A percentile compares a stretch with the other conserved stretches of the same genome.
Conservation (phyloP, 2,329 filamentous ascomycete genomes). For the Colletotrichum sp. region DNA sequence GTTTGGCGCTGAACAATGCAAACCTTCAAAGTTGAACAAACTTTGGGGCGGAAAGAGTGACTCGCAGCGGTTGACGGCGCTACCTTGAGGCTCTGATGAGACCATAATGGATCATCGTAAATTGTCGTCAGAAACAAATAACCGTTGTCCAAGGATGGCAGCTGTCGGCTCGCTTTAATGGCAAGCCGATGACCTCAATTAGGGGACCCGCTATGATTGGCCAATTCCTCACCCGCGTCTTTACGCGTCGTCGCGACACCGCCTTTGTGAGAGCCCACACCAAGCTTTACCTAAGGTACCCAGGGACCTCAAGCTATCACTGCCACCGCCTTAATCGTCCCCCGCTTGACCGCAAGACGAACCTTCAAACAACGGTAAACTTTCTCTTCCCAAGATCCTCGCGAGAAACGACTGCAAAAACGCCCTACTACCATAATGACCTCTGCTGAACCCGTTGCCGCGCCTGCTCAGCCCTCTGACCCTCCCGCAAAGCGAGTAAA, state of each 20-base stretch:
- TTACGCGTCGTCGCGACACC: conserved; percentile 16
- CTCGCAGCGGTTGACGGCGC: neutral
- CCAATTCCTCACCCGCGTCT: conserved; percentile 9
- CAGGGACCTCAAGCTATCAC: neutral
- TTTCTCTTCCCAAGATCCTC: neutral
- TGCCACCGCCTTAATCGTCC: neutral
- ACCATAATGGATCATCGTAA: neutral
- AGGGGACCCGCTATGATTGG: neutral
- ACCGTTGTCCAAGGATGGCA: neutral
- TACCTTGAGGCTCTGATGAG: neutral
- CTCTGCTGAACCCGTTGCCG: conserved; percentile 43
- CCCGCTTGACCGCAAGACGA: neutral
- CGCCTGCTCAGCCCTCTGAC: conserved; percentile 63
- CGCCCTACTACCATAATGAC: conserved; percentile 30
- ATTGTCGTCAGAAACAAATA: neutral
- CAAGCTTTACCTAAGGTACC: neutral
- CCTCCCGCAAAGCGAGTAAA: conserved; percentile 84
- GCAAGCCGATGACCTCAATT: neutral
- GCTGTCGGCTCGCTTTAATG: neutral
- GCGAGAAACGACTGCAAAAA: conserved; percentile 18
- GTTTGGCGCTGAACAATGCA: neutral
- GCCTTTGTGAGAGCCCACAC: neutral
- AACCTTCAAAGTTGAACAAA: neutral
- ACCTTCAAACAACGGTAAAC: neutral
- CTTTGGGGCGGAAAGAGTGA: neutral